These are phyloP conservation scores for Pythium aquatile DNA, from an alignment of 352 stramenopile species.

Conservation along the genomic window DNA sequence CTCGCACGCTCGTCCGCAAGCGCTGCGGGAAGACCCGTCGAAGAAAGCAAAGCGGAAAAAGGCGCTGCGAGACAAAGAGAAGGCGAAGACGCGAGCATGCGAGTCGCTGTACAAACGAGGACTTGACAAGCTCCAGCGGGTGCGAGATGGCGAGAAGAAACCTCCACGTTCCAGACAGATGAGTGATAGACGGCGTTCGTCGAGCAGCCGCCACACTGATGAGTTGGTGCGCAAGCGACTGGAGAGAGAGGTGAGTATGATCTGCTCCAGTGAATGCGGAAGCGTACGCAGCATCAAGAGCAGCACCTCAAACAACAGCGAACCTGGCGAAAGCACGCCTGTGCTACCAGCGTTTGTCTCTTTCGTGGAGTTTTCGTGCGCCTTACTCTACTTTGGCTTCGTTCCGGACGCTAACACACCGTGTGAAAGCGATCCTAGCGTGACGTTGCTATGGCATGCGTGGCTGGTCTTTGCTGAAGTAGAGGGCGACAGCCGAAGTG, in stretches of 20 bases:
- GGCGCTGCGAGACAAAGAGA: conserved; percentile 18
- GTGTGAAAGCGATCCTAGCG: conserved; percentile 29
- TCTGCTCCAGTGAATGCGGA: conserved; percentile 24
- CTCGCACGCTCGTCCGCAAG: background rate
- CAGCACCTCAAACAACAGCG: background rate
- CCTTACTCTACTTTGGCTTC: conserved; percentile 56
- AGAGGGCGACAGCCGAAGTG: conserved; percentile 9
- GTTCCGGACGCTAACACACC: conserved; percentile 38
- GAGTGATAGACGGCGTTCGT: background rate
- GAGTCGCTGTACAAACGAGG: conserved; percentile 54
- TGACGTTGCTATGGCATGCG: conserved; percentile 54
- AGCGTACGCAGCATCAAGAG: background rate
- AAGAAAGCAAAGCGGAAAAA: conserved; percentile 1
- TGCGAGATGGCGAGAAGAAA: conserved; percentile 13
- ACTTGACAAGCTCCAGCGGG: conserved; percentile 33
- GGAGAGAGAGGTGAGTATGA: conserved; percentile 27
- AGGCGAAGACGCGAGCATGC: conserved; percentile 31
- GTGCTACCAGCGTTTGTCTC: conserved; percentile 13
- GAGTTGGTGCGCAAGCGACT: conserved; percentile 41
- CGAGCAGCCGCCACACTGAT: conserved; percentile 29
- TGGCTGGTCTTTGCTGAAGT: conserved; percentile 36
- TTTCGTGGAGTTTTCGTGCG: conserved; percentile 58
- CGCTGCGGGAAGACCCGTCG: background rate
- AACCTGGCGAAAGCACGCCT: background rate
- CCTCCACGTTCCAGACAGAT: background rate